A percentile compares a stretch with the other conserved stretches of the same genome.
These are phyloP conservation scores for Ogataea naganishii DNA, from an alignment of 805 yeast genomes.

Conservation along the genomic window DNA sequence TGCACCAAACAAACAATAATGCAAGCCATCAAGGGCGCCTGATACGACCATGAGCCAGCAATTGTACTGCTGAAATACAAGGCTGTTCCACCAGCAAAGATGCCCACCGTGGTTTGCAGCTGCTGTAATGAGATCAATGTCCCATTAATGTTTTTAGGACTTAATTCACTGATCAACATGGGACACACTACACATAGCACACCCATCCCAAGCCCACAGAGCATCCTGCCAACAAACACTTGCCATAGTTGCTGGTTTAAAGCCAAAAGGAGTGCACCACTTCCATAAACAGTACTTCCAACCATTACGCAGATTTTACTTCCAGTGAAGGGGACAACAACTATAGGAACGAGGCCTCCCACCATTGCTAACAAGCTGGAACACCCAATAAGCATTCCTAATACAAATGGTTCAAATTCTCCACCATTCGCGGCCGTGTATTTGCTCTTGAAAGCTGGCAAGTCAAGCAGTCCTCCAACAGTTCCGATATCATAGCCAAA, in stretches of 20 bases:
- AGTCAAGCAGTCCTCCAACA: constrained; percentile 24
- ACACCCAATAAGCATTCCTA: constrained; percentile 22
- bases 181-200: constrained; percentile 24
- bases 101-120: constrained; percentile 25
- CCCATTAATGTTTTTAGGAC: constrained; percentile 23
- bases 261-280: constrained; percentile 10
- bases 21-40: constrained; percentile 14
- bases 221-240: constrained; percentile 18
- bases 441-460: constrained; percentile 15
- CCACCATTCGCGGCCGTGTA: constrained; percentile 11
- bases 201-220: constrained; percentile 25
- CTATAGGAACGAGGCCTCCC: constrained; percentile 21
- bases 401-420: constrained; percentile 13
- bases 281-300: no score
- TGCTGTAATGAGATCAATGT: constrained; percentile 23
- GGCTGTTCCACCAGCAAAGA: constrained; percentile 20
- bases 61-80: constrained; percentile 10
- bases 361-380: constrained; percentile 23
- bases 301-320: no score
- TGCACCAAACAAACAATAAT: constrained; percentile 8
- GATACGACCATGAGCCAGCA: constrained; percentile 12
- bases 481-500: constrained; percentile 30
- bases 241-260: constrained; percentile 12
- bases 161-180: constrained; percentile 26
- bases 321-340: constrained; percentile 18